Base-by-base conservation (phyloP, 2,329 filamentous ascomycete genomes). In the Phyllosticta citriasiana region DNA sequence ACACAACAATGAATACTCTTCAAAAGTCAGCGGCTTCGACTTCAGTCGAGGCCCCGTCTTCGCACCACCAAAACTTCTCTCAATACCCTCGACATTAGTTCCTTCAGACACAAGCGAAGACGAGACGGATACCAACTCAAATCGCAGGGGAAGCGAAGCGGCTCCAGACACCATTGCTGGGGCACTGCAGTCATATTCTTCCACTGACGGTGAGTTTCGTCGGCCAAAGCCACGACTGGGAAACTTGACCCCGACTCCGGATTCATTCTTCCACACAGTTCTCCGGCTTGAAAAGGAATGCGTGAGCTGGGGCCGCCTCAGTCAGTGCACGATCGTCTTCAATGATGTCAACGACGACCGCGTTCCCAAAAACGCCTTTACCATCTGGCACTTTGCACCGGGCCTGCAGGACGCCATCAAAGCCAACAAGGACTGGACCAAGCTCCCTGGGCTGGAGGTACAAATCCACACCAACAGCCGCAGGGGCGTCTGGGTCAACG, bases 401-500 rank as follows among this genome's bases (percentile, higher is more conserved):
- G 83, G 83, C 10, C 86, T 87, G 62, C 87, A 89, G 62, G 79
- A 79, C 57, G 77, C 78, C 1, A 64, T 71, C 40, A 70, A 73
- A 53, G 66, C 71, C 57, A 74, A 81, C 57, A 83, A 82, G 69
- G 79, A 81, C 61, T 85, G 79, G 77, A 79, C 76, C 9, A 74
- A 73, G 16, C 67, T 84, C 1, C 73, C 74, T 1, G 81, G 83
- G 12, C 77, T 86, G 1, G 86, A 86, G 67, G 81, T 84, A 3
- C 88, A 91, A 64, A 85, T 97, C 57, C 87, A 97, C 1, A 95
- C 91, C 3, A 91, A 91, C 67, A 88, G 89, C 3, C 87, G 85
- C 6, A 79, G 80, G 27, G 89, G 90, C 22, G 89, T 97, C 64
- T 81, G 78, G 66, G 80, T 97, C 69, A 97, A 97, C 68, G 85